These are phyloP conservation scores for Vanderwaltozyma verrucispora DNA, from an alignment of 805 yeast species.

Conservation along the genomic window DNA sequence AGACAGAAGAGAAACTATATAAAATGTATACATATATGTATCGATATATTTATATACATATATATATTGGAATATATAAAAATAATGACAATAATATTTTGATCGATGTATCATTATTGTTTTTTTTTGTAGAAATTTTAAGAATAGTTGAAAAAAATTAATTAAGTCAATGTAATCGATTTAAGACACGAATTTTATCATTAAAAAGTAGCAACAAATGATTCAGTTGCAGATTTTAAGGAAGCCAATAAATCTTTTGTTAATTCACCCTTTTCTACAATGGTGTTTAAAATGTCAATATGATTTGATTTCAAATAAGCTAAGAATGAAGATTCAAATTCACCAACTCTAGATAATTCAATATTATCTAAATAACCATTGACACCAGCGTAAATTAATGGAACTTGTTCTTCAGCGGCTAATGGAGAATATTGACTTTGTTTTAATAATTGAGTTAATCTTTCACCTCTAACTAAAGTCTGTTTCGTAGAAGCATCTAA, in stretches of 20 bases:
- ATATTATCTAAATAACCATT: slow-evolving; percentile 94
- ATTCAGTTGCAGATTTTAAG: slow-evolving; percentile 85
- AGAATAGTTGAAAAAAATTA: slow-evolving; percentile 1
- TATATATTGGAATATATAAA: too few relatives aligned
- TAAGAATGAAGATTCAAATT: slow-evolving; percentile 88
- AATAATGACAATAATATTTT: too few relatives aligned
- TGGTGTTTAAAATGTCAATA: slow-evolving; percentile 69
- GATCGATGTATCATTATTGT: too few relatives aligned
- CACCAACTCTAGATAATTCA: slow-evolving; percentile 76
- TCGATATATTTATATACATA: too few relatives aligned
- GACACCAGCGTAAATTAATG: slow-evolving; percentile 98
- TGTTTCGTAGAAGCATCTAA: slow-evolving; percentile 99
- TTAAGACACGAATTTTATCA: too few relatives aligned
- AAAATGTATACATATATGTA: too few relatives aligned
- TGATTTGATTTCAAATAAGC: slow-evolving; percentile 88
- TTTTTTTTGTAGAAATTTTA: too few relatives aligned
- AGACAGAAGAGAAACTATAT: too few relatives aligned
- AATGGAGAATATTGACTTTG: slow-evolving; percentile 96
- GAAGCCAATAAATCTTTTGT: slow-evolving; percentile 76
- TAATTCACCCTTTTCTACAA: slow-evolving; percentile 83
- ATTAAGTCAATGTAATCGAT: too few relatives aligned
- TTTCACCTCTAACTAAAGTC: slow-evolving; percentile 99
- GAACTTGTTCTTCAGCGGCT: slow-evolving; percentile 98
- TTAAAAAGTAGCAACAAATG: slow-evolving; percentile 86
- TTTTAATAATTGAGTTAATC: slow-evolving; percentile 96